Evolutionary conservation across 2,329 filamentous ascomycete genomes (phyloP).

Genomic region (Trichoderma semiorbis): DNA sequence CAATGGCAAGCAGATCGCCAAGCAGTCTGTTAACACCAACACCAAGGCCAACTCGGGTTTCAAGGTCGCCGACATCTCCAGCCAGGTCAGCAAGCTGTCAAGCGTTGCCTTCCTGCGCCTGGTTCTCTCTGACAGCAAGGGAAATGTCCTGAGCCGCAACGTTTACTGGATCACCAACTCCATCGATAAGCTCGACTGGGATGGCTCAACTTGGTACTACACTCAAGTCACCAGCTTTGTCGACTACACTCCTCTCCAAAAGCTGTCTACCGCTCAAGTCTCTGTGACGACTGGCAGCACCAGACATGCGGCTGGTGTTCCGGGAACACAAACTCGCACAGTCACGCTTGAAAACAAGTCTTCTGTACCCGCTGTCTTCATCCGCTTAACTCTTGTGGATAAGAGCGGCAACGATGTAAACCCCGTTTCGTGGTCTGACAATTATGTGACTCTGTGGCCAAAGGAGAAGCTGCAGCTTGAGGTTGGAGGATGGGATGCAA

Average conservation of each 20-base stretch:
- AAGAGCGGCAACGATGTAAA: constrained; percentile 41
- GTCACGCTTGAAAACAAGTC: constrained; percentile 52
- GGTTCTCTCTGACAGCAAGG: constrained; percentile 36
- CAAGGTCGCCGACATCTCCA: constrained; percentile 25
- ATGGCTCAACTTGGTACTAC: constrained; percentile 54
- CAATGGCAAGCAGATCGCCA: constrained; percentile 42
- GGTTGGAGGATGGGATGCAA: constrained; percentile 20
- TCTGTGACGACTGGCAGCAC: constrained; percentile 24
- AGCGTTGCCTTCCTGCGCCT: constrained; percentile 51
- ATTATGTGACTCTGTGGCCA: constrained; percentile 61
- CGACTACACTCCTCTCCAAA: constrained; percentile 44
- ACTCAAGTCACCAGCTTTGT: constrained; percentile 54
- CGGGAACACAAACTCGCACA: constrained; percentile 19
- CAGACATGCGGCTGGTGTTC: constrained; percentile 8
- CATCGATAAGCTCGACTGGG: constrained; percentile 53
- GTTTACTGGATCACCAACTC: constrained; percentile 55
- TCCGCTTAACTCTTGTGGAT: constrained; percentile 50
- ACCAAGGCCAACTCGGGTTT: constrained; percentile 45
- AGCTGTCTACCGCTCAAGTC: constrained; percentile 38
- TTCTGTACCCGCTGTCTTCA: constrained; percentile 53
- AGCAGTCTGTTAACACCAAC: constrained; percentile 27
- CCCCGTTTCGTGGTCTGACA: constrained; percentile 58
- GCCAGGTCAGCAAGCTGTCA: constrained; percentile 29
- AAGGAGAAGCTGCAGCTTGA: constrained; percentile 42
- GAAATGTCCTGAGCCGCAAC: constrained; percentile 48